Conservation (phyloP, 208 protist genomes). For the Leishmania major region DNA sequence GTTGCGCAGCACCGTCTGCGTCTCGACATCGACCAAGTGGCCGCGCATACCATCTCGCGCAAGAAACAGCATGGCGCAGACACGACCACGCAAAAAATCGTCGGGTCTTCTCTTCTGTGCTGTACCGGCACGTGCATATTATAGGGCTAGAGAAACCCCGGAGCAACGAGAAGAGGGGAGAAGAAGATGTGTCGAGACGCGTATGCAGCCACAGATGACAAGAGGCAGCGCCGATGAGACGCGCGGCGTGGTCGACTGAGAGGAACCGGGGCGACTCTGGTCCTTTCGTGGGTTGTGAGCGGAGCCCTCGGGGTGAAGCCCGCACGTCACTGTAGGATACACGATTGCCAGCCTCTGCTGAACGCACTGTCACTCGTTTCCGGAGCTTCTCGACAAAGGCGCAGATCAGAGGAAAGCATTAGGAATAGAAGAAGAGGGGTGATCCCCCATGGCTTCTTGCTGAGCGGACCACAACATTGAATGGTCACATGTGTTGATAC, state of each 20-base stretch:
- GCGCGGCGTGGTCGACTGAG: background rate
- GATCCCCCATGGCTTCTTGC: too few species aligned
- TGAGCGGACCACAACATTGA: background rate
- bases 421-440: background rate
- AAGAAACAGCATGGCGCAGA: slow-evolving; percentile 70
- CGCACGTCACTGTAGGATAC: background rate
- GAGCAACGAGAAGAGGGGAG: too few species aligned
- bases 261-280: background rate
- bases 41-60: slow-evolving; percentile 46
- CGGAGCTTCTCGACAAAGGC: background rate
- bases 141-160: background rate
- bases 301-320: background rate
- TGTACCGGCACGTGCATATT: background rate
- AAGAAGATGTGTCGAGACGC: background rate
- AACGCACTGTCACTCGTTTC: background rate
- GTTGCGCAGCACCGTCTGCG: slow-evolving; percentile 49
- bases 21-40: slow-evolving; percentile 58
- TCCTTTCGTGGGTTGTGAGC: background rate
- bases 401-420: background rate
- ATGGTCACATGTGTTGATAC: background rate
- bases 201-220: too few species aligned
- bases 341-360: background rate
- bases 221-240: background rate
- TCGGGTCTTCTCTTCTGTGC: background rate
- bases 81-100: background rate